These are phyloP conservation scores for Solanum appendiculatum DNA, from an alignment of 257 asterid genomes.

Conservation along the genomic window DNA sequence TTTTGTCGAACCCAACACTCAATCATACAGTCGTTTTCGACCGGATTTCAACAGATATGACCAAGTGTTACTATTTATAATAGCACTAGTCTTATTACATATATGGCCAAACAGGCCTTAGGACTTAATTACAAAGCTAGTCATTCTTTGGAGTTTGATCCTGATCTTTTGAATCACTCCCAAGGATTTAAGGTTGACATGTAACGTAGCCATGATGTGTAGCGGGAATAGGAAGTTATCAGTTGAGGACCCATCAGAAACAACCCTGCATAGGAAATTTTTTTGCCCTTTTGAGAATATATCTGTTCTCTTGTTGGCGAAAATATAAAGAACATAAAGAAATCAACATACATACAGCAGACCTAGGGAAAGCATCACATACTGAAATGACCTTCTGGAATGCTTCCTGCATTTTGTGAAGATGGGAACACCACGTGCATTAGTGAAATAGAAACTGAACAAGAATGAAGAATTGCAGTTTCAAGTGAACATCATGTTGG, in stretches of 20 bases:
- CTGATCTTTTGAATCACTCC: neutral
- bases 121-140: neutral
- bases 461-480: neutral
- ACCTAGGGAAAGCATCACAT: conserved; percentile 64
- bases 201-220: neutral
- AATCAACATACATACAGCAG: conserved; percentile 44
- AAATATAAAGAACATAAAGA: neutral
- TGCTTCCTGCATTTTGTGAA: conserved; percentile 22
- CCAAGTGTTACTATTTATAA: neutral
- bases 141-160: neutral
- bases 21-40: neutral
- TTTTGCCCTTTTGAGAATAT: neutral
- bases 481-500: neutral
- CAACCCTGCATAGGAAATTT: conserved; percentile 39
- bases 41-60: neutral
- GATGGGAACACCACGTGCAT: neutral
- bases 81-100: neutral
- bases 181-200: neutral
- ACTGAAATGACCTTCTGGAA: conserved; percentile 44
- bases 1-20: neutral
- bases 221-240: neutral
- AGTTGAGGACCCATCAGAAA: conserved; percentile 40
- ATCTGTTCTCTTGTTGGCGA: neutral
- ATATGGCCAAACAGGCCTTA: neutral
- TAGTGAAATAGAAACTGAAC: neutral